These are phyloP conservation scores for Aureobasidium sp. DNA, from an alignment of 2,329 filamentous ascomycete genomes.

Conservation along the genomic window DNA sequence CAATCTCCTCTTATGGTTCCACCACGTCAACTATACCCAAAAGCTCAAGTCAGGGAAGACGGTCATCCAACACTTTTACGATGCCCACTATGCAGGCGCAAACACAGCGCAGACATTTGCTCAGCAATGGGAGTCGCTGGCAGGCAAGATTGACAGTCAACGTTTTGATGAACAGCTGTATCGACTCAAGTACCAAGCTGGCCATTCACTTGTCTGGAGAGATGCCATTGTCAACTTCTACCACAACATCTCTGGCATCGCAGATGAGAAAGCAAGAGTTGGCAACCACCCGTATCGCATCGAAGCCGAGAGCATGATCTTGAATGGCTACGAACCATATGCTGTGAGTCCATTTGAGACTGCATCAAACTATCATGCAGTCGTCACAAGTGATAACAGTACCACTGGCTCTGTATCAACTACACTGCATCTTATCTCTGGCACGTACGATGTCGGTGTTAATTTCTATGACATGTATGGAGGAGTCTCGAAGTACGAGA, in stretches of 20 bases:
- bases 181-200: conserved; percentile 56
- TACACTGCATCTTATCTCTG: conserved; percentile 39
- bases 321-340: conserved; percentile 49
- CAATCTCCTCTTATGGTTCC: conserved; percentile 63
- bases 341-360: conserved; percentile 50
- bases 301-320: conserved; percentile 57
- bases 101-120: conserved; percentile 53
- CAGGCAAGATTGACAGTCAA: conserved; percentile 50
- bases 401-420: conserved; percentile 33
- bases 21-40: conserved; percentile 62
- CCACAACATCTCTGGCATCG: conserved; percentile 50
- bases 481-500: conserved; percentile 48
- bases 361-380: conserved; percentile 46
- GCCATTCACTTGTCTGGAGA: conserved; percentile 62
- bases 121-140: conserved; percentile 44
- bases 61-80: conserved; percentile 59
- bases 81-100: conserved; percentile 53
- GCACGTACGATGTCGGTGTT: conserved; percentile 54
- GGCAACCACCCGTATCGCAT: conserved; percentile 56
- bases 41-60: conserved; percentile 54
- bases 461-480: conserved; percentile 57
- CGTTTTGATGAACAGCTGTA: conserved; percentile 51
- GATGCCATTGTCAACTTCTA: conserved; percentile 60
- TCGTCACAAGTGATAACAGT: conserved; percentile 47
- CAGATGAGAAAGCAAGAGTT: conserved; percentile 48